Evolutionary conservation across 306 rosid genomes (phyloP).

Genomic region (Cicer yamashitae): DNA sequence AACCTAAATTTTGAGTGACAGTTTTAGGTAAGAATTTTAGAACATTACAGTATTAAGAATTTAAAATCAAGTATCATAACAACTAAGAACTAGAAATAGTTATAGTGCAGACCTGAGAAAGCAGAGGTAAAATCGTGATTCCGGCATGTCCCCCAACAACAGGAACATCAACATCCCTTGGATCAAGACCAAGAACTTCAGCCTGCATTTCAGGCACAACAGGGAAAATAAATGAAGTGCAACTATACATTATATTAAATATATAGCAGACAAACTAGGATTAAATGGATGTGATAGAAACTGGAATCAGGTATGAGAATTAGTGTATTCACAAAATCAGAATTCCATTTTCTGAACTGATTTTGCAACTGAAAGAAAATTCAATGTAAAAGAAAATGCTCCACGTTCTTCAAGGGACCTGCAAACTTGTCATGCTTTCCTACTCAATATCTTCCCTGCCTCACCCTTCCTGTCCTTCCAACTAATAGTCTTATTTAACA

Average conservation of each 20-base stretch:
- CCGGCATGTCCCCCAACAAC: constrained; percentile 98
- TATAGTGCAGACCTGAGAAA: constrained; percentile 75
- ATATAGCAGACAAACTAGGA: constrained; percentile 13
- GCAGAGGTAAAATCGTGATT: constrained; percentile 91
- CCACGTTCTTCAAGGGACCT: neutral
- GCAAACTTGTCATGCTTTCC: no score
- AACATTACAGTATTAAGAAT: neutral
- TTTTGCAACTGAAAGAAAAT: constrained; percentile 12
- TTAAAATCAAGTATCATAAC: constrained; percentile 21
- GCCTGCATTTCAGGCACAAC: constrained; percentile 59
- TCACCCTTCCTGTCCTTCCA: no score
- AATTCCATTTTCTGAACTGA: constrained; percentile 26
- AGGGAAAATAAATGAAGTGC: constrained; percentile 19
- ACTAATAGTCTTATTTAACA: no score
- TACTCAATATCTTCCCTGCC: no score
- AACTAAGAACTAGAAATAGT: constrained; percentile 17
- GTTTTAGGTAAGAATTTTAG: constrained; percentile 11
- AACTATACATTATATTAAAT: neutral
- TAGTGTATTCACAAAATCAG: constrained; percentile 12
- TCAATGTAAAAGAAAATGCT: neutral
- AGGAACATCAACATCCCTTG: constrained; percentile 91
- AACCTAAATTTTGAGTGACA: constrained; percentile 58
- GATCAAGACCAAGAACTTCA: constrained; percentile 86
- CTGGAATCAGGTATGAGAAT: constrained; percentile 6
- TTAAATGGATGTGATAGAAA: constrained; percentile 21